phyloP scores from a whole-genome alignment of 1,139 yeast genomes.

The Candida tropicalis region DNA sequence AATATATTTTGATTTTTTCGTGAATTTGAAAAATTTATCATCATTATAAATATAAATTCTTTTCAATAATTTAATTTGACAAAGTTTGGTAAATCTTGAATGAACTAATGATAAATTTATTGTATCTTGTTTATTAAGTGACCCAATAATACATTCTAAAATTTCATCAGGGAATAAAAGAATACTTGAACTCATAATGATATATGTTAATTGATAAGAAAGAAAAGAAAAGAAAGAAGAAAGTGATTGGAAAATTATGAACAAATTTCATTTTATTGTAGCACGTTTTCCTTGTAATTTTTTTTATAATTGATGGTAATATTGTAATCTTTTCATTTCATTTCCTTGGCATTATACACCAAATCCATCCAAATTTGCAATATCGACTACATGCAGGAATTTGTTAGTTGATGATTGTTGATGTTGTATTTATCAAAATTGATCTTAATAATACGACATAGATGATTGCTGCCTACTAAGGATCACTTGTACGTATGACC shows the following conservation, averaged over 20 bases:
- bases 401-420: too few relatives aligned
- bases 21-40: conserved; percentile 16
- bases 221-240: background rate
- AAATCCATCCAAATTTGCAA: too few relatives aligned
- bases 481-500: too few relatives aligned
- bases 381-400: too few relatives aligned
- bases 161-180: conserved; percentile 5
- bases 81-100: conserved; percentile 2
- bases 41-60: conserved; percentile 11
- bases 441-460: too few relatives aligned
- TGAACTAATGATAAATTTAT: conserved; percentile 4
- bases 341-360: too few relatives aligned
- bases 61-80: conserved; percentile 1
- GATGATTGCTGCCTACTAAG: too few relatives aligned
- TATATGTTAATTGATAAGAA: background rate
- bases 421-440: too few relatives aligned
- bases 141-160: background rate
- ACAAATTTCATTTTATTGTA: background rate
- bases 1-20: conserved; percentile 4
- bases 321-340: too few relatives aligned
- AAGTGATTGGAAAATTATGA: background rate
- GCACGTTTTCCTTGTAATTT: too few relatives aligned
- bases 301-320: too few relatives aligned
- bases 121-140: conserved; percentile 1
- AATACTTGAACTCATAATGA: conserved; percentile 3